phyloP scores from a whole-genome alignment of 148 eudicot genomes.

The Salicornia ramosissima region DNA sequence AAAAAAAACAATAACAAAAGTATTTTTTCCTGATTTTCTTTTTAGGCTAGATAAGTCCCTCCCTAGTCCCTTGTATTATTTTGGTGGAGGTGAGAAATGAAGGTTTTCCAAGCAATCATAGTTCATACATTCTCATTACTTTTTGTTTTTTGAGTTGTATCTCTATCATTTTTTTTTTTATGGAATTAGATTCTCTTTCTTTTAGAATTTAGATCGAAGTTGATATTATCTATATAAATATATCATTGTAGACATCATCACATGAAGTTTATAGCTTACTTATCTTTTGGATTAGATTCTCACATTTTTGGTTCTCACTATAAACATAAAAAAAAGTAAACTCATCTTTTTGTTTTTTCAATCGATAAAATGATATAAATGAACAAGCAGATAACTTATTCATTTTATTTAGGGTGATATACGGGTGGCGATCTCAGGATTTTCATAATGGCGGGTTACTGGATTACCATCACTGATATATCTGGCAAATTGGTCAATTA shows the following conservation, averaged over 20 bases:
- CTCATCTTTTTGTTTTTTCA: neutral
- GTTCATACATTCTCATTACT: slow-evolving; percentile 1
- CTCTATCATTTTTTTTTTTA: neutral
- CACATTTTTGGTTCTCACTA: neutral
- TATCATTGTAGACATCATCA: slow-evolving; percentile 1
- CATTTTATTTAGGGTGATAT: no score
- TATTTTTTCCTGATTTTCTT: neutral
- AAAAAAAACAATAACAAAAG: neutral
- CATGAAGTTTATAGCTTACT: neutral
- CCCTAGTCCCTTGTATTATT: neutral
- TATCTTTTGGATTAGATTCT: slow-evolving; percentile 18
- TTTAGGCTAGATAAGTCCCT: neutral
- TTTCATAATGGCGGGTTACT: no score
- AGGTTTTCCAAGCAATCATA: slow-evolving; percentile 3
- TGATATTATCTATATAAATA: slow-evolving; percentile 10
- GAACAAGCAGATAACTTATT: no score
- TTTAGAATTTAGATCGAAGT: slow-evolving; percentile 1
- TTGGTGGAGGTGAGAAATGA: slow-evolving; percentile 4
- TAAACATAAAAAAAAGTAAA: neutral
- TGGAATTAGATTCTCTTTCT: slow-evolving; percentile 5
- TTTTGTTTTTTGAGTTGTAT: neutral
- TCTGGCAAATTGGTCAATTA: no score
- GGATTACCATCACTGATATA: no score
- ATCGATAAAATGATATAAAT: neutral
- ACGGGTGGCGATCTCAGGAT: no score